Percentiles rank a stretch among this genome's conserved stretches.
These are phyloP conservation scores for Plectosphaerella plurivora DNA, from an alignment of 2,329 filamentous ascomycete species.

Conservation along the genomic window DNA sequence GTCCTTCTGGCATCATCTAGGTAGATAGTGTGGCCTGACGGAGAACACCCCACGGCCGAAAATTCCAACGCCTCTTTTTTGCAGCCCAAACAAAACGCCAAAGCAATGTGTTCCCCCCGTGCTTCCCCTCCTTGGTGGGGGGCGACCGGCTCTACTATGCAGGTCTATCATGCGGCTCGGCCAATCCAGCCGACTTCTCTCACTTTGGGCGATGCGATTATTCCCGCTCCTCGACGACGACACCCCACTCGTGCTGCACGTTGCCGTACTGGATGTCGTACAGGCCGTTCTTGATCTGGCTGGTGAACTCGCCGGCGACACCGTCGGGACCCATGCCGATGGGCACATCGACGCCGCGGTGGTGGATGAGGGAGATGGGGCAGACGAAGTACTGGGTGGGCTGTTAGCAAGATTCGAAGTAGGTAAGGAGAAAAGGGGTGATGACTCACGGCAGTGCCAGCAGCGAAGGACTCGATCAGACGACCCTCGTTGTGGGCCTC, in stretches of 20 bases:
- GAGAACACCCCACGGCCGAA: too few relatives aligned
- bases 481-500: conserved; percentile 71
- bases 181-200: not conserved
- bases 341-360: conserved; percentile 58
- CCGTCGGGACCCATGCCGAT: conserved; percentile 55
- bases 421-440: not conserved
- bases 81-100: conserved; percentile 1
- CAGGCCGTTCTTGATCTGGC: conserved; percentile 62
- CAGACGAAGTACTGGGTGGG: conserved; percentile 61
- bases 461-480: conserved; percentile 78
- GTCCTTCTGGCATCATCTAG: too few relatives aligned
- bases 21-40: too few relatives aligned
- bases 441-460: conserved; percentile 73
- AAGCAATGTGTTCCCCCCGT: not conserved
- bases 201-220: conserved; percentile 13
- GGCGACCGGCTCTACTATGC: not conserved
- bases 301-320: conserved; percentile 50
- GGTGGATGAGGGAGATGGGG: conserved; percentile 64
- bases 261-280: conserved; percentile 72
- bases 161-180: not conserved
- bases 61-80: not conserved
- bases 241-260: conserved; percentile 64
- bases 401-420: conserved; percentile 11
- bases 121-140: not conserved
- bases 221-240: conserved; percentile 60